Conservation (phyloP, 2,329 filamentous ascomycete species). For the Penicillium sp. region DNA sequence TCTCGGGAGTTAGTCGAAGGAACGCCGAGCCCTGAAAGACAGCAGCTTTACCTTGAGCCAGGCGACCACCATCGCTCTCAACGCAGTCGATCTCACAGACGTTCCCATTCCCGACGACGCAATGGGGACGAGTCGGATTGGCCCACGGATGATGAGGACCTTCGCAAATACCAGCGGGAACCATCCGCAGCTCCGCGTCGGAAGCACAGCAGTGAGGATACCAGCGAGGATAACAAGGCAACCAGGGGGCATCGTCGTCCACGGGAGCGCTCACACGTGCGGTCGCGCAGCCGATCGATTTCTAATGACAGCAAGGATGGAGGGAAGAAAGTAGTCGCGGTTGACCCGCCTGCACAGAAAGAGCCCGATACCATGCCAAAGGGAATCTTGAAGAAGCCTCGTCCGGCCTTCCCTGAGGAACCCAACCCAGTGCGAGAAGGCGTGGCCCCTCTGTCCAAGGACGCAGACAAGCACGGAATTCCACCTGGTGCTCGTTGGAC, state of each 20-base stretch:
- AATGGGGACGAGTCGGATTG: constrained; percentile 28
- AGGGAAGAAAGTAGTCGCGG: constrained; percentile 26
- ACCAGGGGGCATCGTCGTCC: constrained; percentile 13
- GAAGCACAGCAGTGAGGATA: constrained; percentile 26
- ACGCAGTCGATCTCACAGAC: constrained; percentile 27
- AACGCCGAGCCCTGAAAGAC: constrained; percentile 7
- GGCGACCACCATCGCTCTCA: constrained; percentile 14
- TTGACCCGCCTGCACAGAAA: constrained; percentile 31
- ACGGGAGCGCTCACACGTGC: constrained; percentile 22
- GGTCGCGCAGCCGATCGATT: constrained; percentile 25
- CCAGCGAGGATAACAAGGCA: constrained; percentile 21
- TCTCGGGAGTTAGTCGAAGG: constrained; percentile 13
- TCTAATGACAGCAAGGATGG: constrained; percentile 22
- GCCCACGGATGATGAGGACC: constrained; percentile 35
- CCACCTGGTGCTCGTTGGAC: constrained; percentile 84
- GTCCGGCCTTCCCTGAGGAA: constrained; percentile 81
- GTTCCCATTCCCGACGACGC: constrained; percentile 23
- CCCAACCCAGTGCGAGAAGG: constrained; percentile 80
- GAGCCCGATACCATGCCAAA: constrained; percentile 69
- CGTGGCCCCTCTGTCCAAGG: constrained; percentile 82
- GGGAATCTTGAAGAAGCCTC: constrained; percentile 83
- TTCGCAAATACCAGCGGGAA: constrained; percentile 31
- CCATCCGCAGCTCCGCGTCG: constrained; percentile 25
- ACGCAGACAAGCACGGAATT: constrained; percentile 71
- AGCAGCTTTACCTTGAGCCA: constrained; percentile 20